Percentiles rank a stretch among this genome's conserved stretches.
These are phyloP conservation scores for Paecilomyces sp. DNA, from an alignment of 2,329 filamentous ascomycete species.

Conservation along the genomic window DNA sequence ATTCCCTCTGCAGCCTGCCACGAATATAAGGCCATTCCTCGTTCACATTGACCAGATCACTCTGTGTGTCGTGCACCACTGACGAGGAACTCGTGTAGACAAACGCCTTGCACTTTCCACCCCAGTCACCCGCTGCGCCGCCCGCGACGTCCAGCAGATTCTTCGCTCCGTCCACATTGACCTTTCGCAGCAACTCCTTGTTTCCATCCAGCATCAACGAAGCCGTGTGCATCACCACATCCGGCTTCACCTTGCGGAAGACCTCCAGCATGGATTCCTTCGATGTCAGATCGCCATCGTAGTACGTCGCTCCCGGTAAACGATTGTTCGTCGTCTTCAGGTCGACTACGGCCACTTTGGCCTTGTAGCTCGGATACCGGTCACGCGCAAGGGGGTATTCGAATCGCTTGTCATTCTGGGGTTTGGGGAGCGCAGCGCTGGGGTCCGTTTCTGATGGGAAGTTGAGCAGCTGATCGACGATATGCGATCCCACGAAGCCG, in stretches of 20 bases:
- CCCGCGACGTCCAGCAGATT: conserved; percentile 63
- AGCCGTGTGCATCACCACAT: conserved; percentile 87
- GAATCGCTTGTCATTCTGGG: conserved; percentile 27
- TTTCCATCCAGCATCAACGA: conserved; percentile 48
- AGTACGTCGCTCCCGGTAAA: conserved; percentile 56
- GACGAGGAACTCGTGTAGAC: conserved; percentile 90
- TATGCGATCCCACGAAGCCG: conserved; percentile 77
- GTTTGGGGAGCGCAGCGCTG: conserved; percentile 29
- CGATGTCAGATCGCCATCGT: conserved; percentile 72
- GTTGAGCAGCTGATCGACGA: conserved; percentile 65
- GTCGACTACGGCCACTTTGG: conserved; percentile 63
- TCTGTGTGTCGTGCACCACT: conserved; percentile 73
- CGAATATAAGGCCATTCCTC: conserved; percentile 73
- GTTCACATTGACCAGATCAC: conserved; percentile 75
- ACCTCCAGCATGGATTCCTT: conserved; percentile 52
- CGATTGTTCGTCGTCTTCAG: conserved; percentile 65
- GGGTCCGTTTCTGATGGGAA: conserved; percentile 44
- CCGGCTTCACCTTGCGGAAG: conserved; percentile 61
- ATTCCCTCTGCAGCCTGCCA: conserved; percentile 64
- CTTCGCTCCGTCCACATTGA: conserved; percentile 83
- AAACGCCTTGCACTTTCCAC: conserved; percentile 59
- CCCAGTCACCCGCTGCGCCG: conserved; percentile 57
- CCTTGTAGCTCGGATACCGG: conserved; percentile 37
- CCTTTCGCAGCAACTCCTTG: conserved; percentile 62
- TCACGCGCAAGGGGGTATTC: conserved; percentile 28